phyloP scores from a whole-genome alignment of 2,329 filamentous ascomycete species.

The Pseudopyricularia cyperi region DNA sequence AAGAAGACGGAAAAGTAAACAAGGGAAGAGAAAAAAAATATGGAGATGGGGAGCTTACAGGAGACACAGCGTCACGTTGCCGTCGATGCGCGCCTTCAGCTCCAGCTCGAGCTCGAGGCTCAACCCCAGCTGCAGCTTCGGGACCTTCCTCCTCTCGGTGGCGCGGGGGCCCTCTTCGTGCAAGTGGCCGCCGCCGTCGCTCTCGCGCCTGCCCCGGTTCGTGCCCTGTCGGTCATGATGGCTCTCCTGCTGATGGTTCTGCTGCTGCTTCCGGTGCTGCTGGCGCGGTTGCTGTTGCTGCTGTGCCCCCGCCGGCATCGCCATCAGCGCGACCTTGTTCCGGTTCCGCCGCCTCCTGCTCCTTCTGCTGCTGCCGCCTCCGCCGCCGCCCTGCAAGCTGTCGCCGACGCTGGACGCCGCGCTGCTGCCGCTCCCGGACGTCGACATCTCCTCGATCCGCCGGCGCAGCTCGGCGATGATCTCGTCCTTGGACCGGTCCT shows the following conservation, averaged over 20 bases:
- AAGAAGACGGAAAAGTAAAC: not conserved
- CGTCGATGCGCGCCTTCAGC: conserved; percentile 67
- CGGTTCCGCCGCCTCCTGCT: conserved; percentile 2
- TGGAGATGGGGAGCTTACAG: conserved; percentile 34
- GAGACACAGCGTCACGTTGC: conserved; percentile 58
- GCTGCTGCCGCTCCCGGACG: not conserved
- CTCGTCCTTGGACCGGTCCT: conserved; percentile 5
- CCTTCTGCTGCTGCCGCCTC: conserved; percentile 5
- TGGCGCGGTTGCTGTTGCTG: conserved; percentile 4
- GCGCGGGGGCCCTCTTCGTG: conserved; percentile 9
- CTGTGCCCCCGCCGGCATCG: not conserved
- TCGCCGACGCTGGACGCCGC: conserved; percentile 4
- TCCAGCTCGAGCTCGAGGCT: conserved; percentile 69
- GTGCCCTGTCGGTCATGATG: not conserved
- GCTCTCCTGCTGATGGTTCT: not conserved
- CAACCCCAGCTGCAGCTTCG: conserved; percentile 16
- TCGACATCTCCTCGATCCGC: conserved; percentile 3
- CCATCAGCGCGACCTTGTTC: not conserved
- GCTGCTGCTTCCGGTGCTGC: conserved; percentile 1
- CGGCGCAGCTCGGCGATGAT: conserved; percentile 9
- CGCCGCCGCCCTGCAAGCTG: conserved; percentile 5
- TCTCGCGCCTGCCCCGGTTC: not conserved
- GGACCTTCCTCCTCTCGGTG: conserved; percentile 14
- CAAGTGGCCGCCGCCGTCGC: not conserved
- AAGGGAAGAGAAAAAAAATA: not conserved